Conservation (phyloP, 257 asterid species). For the Lantana camara region DNA sequence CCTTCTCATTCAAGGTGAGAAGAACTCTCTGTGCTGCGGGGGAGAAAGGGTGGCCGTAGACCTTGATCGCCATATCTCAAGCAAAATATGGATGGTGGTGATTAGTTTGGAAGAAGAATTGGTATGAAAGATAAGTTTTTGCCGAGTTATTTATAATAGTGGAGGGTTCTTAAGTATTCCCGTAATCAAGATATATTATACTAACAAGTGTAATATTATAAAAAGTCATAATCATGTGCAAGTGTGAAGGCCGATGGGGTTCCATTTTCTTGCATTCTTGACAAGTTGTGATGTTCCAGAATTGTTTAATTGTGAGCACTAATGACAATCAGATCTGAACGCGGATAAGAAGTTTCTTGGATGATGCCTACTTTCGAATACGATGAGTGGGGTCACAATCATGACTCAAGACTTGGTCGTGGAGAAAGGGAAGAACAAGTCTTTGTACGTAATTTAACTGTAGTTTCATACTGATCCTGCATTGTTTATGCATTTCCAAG, state of each 20-base stretch:
- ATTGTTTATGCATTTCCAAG: too few species aligned
- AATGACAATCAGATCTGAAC: too few species aligned
- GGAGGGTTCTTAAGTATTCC: neutral
- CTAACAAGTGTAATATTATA: neutral
- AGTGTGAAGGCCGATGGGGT: too few species aligned
- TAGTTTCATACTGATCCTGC: too few species aligned
- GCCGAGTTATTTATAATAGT: slow-evolving; percentile 13
- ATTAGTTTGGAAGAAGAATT: neutral
- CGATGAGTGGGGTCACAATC: too few species aligned
- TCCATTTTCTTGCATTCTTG: neutral
- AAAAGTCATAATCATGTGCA: neutral
- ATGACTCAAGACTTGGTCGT: too few species aligned
- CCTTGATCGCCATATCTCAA: slow-evolving; percentile 44
- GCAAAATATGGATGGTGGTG: neutral
- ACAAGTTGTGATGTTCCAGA: too few species aligned
- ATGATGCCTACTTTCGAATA: too few species aligned
- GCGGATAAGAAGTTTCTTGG: too few species aligned
- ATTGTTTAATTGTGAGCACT: too few species aligned
- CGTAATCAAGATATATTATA: neutral
- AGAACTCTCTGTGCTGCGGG: slow-evolving; percentile 42
- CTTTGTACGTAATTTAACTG: too few species aligned
- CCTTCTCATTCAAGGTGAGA: slow-evolving; percentile 42
- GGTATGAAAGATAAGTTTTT: neutral
- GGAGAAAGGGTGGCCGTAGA: slow-evolving; percentile 42
- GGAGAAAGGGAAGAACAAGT: too few species aligned